phyloP scores from a whole-genome alignment of 1,139 yeast genomes.

The Yamadazyma triangularis region DNA sequence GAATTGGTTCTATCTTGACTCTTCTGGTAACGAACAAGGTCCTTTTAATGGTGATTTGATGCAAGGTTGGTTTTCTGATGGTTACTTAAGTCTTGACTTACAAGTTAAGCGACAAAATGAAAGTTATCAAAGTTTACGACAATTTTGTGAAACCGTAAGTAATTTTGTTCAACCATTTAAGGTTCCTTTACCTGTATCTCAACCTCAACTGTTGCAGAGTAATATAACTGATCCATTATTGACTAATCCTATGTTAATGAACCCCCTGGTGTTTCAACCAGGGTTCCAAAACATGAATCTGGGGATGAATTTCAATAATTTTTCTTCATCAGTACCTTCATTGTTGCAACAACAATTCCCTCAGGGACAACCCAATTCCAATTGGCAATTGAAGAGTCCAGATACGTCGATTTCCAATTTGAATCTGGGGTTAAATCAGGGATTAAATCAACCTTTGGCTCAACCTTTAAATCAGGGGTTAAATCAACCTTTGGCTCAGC shows the following conservation, averaged over 20 bases:
- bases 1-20: slow-evolving; percentile 72
- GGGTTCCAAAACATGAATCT: too few species aligned
- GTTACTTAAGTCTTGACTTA: slow-evolving; percentile 56
- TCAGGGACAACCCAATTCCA: too few species aligned
- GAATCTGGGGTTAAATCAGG: too few species aligned
- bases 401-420: too few species aligned
- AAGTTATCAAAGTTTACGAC: slow-evolving; percentile 37
- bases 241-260: too few species aligned
- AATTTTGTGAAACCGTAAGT: slow-evolving; percentile 42
- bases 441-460: neutral
- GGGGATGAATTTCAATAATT: too few species aligned
- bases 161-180: slow-evolving; percentile 58
- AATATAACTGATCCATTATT: too few species aligned
- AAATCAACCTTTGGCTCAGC: neutral
- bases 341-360: slow-evolving; percentile 31
- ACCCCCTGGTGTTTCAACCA: too few species aligned
- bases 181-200: slow-evolving; percentile 48
- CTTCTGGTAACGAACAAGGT: slow-evolving; percentile 69
- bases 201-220: too few species aligned
- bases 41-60: slow-evolving; percentile 72
- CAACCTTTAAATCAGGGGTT: neutral
- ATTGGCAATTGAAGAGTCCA: too few species aligned
- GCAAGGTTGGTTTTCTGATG: slow-evolving; percentile 73
- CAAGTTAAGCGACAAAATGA: slow-evolving; percentile 54
- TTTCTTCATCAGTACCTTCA: slow-evolving; percentile 27